A percentile compares a stretch with the other conserved stretches of the same genome.
Conservation (phyloP, 805 yeast species). For the Wickerhamomyces bovis region DNA sequence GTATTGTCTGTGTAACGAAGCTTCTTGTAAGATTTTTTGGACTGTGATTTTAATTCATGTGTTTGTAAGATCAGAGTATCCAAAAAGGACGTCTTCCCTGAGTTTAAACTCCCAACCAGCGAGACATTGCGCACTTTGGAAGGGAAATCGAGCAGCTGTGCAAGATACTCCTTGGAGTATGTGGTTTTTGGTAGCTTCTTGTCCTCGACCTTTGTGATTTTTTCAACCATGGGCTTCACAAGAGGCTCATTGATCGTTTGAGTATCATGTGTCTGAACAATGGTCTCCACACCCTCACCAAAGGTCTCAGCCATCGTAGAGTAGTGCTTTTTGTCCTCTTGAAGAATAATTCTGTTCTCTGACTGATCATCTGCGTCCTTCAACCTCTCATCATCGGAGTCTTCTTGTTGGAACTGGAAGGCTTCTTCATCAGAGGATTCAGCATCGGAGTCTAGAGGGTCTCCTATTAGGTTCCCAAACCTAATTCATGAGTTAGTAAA, state of each 20-base stretch:
- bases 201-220: constrained; percentile 44
- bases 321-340: constrained; percentile 40
- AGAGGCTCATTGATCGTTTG: constrained; percentile 59
- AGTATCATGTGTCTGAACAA: constrained; percentile 47
- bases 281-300: constrained; percentile 61
- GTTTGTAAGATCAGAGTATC: constrained; percentile 66
- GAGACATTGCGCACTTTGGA: constrained; percentile 69
- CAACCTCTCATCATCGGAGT: constrained; percentile 23
- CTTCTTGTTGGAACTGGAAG: constrained; percentile 15
- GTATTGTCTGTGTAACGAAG: constrained; percentile 71
- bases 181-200: constrained; percentile 48
- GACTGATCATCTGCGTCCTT: constrained; percentile 9
- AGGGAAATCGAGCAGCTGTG: constrained; percentile 44
- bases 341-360: constrained; percentile 28
- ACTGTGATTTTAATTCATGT: constrained; percentile 42
- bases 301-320: constrained; percentile 41
- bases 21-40: constrained; percentile 61
- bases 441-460: constrained; percentile 40
- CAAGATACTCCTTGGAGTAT: constrained; percentile 60
- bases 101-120: constrained; percentile 71
- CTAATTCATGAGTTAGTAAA: constrained; percentile 7
- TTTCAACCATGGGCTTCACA: constrained; percentile 43
- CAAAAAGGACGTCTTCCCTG: constrained; percentile 79
- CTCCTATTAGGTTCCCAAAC: constrained; percentile 65
- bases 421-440: constrained; percentile 25